These are phyloP conservation scores for Suillus subalutaceus DNA, from an alignment of 768 basidiomycete species.

Conservation along the genomic window DNA sequence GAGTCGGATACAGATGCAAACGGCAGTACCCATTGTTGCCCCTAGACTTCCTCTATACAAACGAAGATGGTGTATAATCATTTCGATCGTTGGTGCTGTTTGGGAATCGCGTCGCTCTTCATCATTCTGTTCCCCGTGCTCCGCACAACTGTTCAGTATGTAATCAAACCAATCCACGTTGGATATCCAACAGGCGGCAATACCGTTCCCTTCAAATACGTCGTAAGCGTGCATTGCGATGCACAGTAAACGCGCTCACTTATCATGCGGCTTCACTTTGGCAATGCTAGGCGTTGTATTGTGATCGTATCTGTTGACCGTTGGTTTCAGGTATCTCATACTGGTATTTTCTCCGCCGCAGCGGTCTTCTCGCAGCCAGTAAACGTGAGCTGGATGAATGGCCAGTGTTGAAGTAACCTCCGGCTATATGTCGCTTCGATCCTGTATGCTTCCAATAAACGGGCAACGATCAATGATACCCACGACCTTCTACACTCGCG, in stretches of 20 bases:
- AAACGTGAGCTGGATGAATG: conserved; percentile 59
- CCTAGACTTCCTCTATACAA: conserved; percentile 55
- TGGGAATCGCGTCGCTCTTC: conserved; percentile 67
- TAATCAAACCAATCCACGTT: conserved; percentile 61
- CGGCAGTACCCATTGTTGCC: conserved; percentile 8
- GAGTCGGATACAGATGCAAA: conserved; percentile 11
- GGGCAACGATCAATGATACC: conserved; percentile 65
- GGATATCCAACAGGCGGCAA: conserved; percentile 53
- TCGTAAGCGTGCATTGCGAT: conserved; percentile 42
- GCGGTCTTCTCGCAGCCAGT: conserved; percentile 64
- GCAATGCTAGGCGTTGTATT: conserved; percentile 54
- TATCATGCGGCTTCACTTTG: conserved; percentile 49
- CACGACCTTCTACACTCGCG: conserved; percentile 56
- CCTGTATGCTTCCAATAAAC: conserved; percentile 54
- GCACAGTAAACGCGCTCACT: conserved; percentile 10
- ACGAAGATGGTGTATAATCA: conserved; percentile 65
- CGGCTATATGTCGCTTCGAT: conserved; percentile 55
- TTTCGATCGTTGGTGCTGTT: conserved; percentile 49
- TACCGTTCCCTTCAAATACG: conserved; percentile 55
- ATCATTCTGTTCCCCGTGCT: conserved; percentile 71
- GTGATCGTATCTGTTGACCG: conserved; percentile 1
- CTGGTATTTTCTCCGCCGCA: conserved; percentile 64
- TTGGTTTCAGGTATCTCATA: conserved; percentile 56
- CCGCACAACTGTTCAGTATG: conserved; percentile 63
- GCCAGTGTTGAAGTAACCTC: conserved; percentile 48